Evolutionary conservation across 2,329 filamentous ascomycete species (phyloP).

Genomic region (Pyrenophora seminiperda): DNA sequence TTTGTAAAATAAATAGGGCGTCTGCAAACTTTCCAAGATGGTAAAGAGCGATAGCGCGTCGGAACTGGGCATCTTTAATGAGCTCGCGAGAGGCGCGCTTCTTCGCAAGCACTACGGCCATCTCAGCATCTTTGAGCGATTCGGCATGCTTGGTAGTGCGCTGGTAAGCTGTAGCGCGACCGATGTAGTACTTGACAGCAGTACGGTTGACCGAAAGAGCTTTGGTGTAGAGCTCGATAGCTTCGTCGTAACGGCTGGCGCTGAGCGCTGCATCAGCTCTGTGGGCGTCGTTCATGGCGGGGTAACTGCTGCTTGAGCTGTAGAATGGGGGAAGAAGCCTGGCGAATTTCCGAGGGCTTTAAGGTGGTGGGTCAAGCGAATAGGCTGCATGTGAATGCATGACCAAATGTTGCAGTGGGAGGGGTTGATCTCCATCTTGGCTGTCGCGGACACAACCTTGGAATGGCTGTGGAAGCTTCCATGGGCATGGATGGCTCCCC

Average conservation of each 20-base stretch:
- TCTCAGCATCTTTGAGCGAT: slow-evolving; percentile 54
- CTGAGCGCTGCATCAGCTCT: slow-evolving; percentile 67
- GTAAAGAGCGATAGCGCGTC: slow-evolving; percentile 75
- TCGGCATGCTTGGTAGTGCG: slow-evolving; percentile 60
- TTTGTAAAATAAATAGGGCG: slow-evolving; percentile 70
- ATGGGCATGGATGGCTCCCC: slow-evolving; percentile 9
- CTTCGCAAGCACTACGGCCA: slow-evolving; percentile 67
- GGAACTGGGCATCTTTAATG: slow-evolving; percentile 80
- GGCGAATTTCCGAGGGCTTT: not conserved
- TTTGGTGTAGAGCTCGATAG: slow-evolving; percentile 66
- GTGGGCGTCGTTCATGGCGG: slow-evolving; percentile 58
- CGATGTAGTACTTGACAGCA: slow-evolving; percentile 79
- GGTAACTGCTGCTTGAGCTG: slow-evolving; percentile 11
- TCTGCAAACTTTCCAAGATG: slow-evolving; percentile 74
- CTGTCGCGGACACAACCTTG: not conserved
- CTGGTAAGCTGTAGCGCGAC: slow-evolving; percentile 79
- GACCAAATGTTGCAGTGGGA: not conserved
- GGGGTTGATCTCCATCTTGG: not conserved
- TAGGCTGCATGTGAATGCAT: not conserved
- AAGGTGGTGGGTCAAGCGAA: not conserved
- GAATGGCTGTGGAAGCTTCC: slow-evolving; percentile 14
- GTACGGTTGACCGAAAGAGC: slow-evolving; percentile 69
- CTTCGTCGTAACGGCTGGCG: slow-evolving; percentile 66
- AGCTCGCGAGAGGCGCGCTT: slow-evolving; percentile 75
- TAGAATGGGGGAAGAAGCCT: not conserved